These are phyloP conservation scores for Eudorina sp. DNA, from an alignment of 139 green algal species.

Conservation along the genomic window DNA sequence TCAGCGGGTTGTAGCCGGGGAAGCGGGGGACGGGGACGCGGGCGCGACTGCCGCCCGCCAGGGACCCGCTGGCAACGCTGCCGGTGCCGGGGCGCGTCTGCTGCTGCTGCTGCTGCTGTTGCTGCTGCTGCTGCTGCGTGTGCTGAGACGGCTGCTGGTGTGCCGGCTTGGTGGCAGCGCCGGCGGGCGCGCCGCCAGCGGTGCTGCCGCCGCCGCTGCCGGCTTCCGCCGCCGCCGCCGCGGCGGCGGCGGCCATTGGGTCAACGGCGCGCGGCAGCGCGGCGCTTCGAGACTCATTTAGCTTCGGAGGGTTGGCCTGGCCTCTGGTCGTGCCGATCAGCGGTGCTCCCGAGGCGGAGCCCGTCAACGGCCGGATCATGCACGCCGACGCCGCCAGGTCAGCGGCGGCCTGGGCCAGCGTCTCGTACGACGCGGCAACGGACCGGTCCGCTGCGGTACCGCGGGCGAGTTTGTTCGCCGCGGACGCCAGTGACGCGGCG, in stretches of 20 bases:
- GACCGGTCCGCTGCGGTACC: neutral
- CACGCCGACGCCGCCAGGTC: conserved; percentile 20
- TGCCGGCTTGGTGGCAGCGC: neutral
- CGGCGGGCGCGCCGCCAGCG: no score
- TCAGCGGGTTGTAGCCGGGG: conserved; percentile 47
- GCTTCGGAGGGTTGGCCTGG: neutral
- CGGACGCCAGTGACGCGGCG: conserved; percentile 15
- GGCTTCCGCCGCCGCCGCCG: neutral
- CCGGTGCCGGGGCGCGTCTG: neutral
- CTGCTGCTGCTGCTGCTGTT: neutral
- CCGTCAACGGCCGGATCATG: conserved; percentile 8
- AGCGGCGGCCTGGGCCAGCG: conserved; percentile 14
- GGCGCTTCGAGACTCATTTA: neutral
- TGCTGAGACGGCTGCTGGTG: neutral
- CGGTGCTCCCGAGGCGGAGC: neutral
- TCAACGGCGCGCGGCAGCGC: conserved; percentile 20
- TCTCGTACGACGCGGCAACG: conserved; percentile 36
- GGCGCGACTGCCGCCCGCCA: neutral
- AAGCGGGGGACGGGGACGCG: neutral
- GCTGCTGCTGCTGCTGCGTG: neutral
- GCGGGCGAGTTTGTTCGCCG: neutral
- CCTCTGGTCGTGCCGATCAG: neutral
- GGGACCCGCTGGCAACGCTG: no score
- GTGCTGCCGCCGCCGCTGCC: neutral
- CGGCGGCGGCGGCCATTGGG: neutral